Evolutionary conservation across 1,139 yeast genomes (phyloP).

Genomic region (Hyphopichia burtonii): DNA sequence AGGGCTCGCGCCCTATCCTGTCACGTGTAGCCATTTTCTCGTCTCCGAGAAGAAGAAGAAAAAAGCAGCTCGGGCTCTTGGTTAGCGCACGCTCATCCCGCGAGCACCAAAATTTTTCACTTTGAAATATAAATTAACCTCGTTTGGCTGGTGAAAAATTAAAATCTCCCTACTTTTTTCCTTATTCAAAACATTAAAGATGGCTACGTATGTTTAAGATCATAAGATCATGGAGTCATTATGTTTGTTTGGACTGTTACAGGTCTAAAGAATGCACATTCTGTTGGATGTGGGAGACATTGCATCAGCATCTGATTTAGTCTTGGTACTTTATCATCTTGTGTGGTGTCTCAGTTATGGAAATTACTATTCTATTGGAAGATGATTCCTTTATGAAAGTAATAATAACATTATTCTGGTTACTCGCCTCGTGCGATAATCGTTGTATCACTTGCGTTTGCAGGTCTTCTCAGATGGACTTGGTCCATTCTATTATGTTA

Average conservation of each 20-base stretch:
- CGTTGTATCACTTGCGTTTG: no score
- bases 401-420: constrained; percentile 3
- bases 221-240: neutral
- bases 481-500: neutral
- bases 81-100: neutral
- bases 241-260: neutral
- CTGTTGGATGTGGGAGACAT: neutral
- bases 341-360: constrained; percentile 5
- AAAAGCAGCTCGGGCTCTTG: no score
- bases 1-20: no score
- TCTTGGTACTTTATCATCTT: neutral
- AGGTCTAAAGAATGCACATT: neutral
- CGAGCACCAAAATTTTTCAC: neutral
- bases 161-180: neutral
- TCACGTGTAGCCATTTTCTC: no score
- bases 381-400: constrained; percentile 2
- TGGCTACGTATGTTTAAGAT: constrained; percentile 20
- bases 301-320: constrained; percentile 2
- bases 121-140: neutral
- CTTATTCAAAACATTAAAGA: constrained; percentile 7
- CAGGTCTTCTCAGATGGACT: no score
- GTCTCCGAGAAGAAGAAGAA: no score
- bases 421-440: no score
- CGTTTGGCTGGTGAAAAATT: no score
- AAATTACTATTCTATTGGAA: constrained; percentile 5